phyloP scores from a whole-genome alignment of 177 flowering plant species.

The Tripterygium wilfordii region DNA sequence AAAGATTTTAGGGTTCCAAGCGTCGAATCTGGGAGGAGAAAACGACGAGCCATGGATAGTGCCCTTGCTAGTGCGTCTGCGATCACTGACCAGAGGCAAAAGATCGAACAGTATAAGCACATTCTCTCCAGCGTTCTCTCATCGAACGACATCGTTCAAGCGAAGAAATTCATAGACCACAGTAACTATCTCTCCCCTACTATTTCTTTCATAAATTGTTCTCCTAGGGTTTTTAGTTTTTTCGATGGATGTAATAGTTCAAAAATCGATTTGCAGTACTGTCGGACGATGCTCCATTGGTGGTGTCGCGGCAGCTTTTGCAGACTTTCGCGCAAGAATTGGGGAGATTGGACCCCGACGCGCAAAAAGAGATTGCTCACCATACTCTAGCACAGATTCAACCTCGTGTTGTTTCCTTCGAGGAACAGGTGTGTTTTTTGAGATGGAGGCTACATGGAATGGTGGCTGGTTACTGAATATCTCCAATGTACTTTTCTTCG shows the following conservation, averaged over 20 bases:
- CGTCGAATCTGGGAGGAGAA: not conserved
- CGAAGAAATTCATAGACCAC: constrained; percentile 85
- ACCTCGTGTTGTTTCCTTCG: constrained; percentile 93
- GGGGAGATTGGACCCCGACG: constrained; percentile 66
- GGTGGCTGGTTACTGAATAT: too few relatives aligned
- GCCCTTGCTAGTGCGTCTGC: constrained; percentile 75
- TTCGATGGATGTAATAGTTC: not conserved
- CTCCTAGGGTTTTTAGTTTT: not conserved
- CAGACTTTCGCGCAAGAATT: constrained; percentile 85
- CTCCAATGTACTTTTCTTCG: too few relatives aligned
- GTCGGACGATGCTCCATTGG: constrained; percentile 89
- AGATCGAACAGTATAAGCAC: constrained; percentile 90
- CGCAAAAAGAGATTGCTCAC: constrained; percentile 88
- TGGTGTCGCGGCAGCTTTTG: constrained; percentile 91
- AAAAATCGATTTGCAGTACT: constrained; percentile 42
- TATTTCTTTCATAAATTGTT: not conserved
- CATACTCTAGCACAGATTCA: constrained; percentile 90
- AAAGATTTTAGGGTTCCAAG: constrained; percentile 10
- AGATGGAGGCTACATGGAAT: too few relatives aligned
- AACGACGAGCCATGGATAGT: constrained; percentile 46
- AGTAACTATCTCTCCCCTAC: constrained; percentile 25
- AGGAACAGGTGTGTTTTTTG: constrained; percentile 68
- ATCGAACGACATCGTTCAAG: constrained; percentile 59
- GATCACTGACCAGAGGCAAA: constrained; percentile 82
- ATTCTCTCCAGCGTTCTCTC: constrained; percentile 71